Base-by-base conservation (phyloP, 2,329 filamentous ascomycete species). In the Sporothrix mexicana region DNA sequence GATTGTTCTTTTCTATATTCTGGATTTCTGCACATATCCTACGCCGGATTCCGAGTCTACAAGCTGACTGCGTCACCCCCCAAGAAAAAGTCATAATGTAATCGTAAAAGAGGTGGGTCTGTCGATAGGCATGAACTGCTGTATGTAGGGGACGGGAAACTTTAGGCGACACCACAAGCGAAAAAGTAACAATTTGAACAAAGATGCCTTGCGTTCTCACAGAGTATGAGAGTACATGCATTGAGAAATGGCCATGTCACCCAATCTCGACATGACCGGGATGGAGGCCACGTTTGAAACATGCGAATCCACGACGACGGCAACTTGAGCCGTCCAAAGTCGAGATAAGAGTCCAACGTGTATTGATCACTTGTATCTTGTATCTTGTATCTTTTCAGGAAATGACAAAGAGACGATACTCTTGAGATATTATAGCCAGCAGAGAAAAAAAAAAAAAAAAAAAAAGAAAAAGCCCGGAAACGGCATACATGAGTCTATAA, bases 261-360 rank as follows among this genome's bases (percentile, higher is more conserved):
- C 30, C 30, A 36, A 36, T 36, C 7, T 25, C 3, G 9, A 53
- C 59, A n/a, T 20, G 17, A 41, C 61, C 61, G 30, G n/a, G n/a
- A 64, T 6, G 61, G n/a, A 45, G 41, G 13, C 36, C 61, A 45
- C 20, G 68, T 59, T 70, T 70, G 23, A 70, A 57, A 70, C 53
- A 47, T 70, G 51, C 5, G 20, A 57, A 17, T 70, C n/a, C 25
- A 17, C 41, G 68, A 53, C 51, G 47, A 30, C 41, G 68, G 68
- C 51, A 59, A 30, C 36, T 47, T 10, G 36, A 59, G 51, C 68
- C 68, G 68, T 53, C 55, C 17, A 12, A 55, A 23, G n/a, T 25
- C 10, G 10, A 10, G n/a, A 62, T 7, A 17, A 36, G 17, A n/a
- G 25, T 36, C 13, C 8, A 57, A 12, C 25, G 2, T 36, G 30